Percentiles rank a stretch among this genome's conserved stretches.
Evolutionary conservation across 2,329 filamentous ascomycete species (phyloP).

Genomic region (Diaporthe humulicola): DNA sequence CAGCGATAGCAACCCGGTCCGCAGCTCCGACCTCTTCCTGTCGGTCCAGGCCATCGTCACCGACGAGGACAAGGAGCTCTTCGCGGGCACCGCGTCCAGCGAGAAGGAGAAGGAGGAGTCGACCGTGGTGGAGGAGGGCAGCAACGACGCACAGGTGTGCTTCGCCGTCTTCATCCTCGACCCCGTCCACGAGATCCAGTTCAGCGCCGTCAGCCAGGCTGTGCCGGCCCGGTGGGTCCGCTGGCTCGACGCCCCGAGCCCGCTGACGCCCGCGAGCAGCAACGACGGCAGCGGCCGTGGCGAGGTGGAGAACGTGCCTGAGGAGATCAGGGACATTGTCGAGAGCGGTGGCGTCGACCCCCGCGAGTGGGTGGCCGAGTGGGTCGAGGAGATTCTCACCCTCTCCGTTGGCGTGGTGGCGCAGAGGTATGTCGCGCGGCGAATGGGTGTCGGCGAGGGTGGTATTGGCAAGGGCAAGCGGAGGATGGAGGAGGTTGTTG

Average conservation of each 20-base stretch:
- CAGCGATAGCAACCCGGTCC: constrained; percentile 88
- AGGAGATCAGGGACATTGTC: constrained; percentile 90
- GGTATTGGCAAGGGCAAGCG: constrained; percentile 73
- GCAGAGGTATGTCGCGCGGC: constrained; percentile 91
- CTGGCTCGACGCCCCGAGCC: constrained; percentile 87
- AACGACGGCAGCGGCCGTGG: constrained; percentile 57
- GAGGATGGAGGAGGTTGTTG: constrained; percentile 67
- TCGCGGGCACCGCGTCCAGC: constrained; percentile 68
- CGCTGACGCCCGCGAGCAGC: constrained; percentile 66
- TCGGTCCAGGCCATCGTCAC: constrained; percentile 89
- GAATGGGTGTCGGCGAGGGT: constrained; percentile 96
- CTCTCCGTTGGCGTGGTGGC: constrained; percentile 88
- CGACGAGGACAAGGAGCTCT: constrained; percentile 74
- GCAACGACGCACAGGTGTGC: constrained; percentile 73
- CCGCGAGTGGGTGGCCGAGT: constrained; percentile 96
- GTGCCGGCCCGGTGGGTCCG: constrained; percentile 88
- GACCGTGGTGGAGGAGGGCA: constrained; percentile 63
- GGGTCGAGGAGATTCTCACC: constrained; percentile 89
- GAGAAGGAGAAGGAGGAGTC: constrained; percentile 69
- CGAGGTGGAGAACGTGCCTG: constrained; percentile 68
- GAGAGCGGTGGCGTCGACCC: constrained; percentile 84
- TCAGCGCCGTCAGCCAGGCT: constrained; percentile 84
- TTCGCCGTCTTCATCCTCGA: constrained; percentile 88
- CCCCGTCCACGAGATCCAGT: constrained; percentile 91
- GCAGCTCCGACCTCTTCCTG: constrained; percentile 94